Base-by-base conservation (phyloP, 208 protist species). In the Crithidia bombi region DNA sequence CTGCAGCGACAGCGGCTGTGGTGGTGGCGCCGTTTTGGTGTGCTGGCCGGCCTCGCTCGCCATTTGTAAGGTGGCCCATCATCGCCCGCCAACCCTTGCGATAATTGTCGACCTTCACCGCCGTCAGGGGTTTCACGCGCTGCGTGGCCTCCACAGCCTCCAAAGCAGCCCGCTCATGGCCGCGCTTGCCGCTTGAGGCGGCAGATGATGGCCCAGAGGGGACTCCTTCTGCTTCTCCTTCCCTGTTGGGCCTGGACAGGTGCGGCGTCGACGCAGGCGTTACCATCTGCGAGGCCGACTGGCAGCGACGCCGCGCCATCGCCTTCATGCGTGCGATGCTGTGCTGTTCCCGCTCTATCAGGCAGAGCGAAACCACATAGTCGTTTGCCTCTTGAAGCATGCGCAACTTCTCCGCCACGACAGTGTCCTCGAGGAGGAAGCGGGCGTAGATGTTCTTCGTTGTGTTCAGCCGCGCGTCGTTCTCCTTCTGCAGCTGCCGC, bases 401-500 rank as follows among this genome's bases (percentile, higher is more conserved):
- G 5, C 15, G 19, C 43, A 26, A n/a, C 58, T 87, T 87, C 25
- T 81, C 78, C 38, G 69, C 25, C 15, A 71, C 7, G 14, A 57
- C 75, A 5, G 35, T 41, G 39, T 92, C 79, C 30, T 79, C 63
- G 11, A 89, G 12, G 17, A 51, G 41, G 28, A 89, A 80, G 36
- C 83, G 81, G 23, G 76, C 72, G 63, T 78, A 81, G 14, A 83
- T 84, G 65, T 81, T 86, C 32, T 67, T 76, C 5, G 75, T 74
- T n/a, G 68, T 75, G 62, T 82, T 82, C 19, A 92, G 69, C 14
- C 75, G 71, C 25, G 82, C 79, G 46, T 51, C 74, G 32, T 79
- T 82, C 15, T 67, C 47, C 30, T 33, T 23, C 39, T 81, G 69
- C 23, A 82, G 77, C 36, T 73, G 58, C 3, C 62, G 63, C 51